Evolutionary conservation across 441 rosid genomes (phyloP).

Genomic region (Aquilaria agallochum): DNA sequence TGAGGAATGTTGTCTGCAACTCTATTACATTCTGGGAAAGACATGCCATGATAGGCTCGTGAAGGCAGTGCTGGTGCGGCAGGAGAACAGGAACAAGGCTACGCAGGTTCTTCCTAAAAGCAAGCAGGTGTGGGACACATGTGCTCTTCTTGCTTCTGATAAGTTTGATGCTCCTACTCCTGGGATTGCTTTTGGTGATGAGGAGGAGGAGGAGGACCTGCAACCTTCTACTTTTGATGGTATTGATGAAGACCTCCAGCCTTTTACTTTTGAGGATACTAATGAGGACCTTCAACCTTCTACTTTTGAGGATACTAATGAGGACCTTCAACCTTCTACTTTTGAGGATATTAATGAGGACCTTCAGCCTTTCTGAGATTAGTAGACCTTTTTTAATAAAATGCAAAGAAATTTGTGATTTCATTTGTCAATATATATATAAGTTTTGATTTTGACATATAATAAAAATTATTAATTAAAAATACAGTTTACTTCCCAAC

Average conservation of each 20-base stretch:
- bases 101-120: neutral
- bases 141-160: neutral
- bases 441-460: no score
- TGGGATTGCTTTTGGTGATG: no score
- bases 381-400: no score
- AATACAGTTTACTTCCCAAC: no score
- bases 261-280: neutral
- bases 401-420: no score
- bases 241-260: neutral
- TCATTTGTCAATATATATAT: no score
- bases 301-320: neutral
- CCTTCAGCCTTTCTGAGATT: neutral
- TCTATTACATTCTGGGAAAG: neutral
- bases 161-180: neutral
- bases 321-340: neutral
- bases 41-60: neutral
- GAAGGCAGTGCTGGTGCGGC: neutral
- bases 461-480: no score
- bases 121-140: constrained; percentile 1
- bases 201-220: no score
- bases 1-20: neutral
- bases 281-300: neutral
- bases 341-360: neutral
- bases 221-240: no score
- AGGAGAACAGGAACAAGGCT: neutral